Base-by-base conservation (phyloP, 192 early-diverging fungal species). In the Borealophlyctis nickersoniae region DNA sequence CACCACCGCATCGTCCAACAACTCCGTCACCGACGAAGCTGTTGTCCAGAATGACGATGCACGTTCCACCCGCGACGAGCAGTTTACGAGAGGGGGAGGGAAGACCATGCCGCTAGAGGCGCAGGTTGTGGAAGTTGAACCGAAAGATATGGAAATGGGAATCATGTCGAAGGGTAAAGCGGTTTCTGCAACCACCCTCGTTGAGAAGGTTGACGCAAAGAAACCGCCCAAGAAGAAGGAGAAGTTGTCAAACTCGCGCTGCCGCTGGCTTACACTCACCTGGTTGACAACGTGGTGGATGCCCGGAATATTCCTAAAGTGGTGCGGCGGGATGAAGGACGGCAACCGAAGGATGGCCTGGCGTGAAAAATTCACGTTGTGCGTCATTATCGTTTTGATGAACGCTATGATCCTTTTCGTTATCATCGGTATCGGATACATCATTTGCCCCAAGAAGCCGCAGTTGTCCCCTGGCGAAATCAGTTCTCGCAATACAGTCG, bases 331-430 rank as follows among this genome's bases (percentile, higher is more conserved):
- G 29, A 93, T 95, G 87, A 87, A 87, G 66, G 14, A 31, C 9
- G 77, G 74, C 24, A 93, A 96, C 71, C 84, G 92, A 58, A 90
- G 88, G 51, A 87, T 96, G 74, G 97, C 97, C 3, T 99, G 97
- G 97, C 84, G 97, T 56, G 97, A 99, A 69, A 98, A 99, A 73
- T 79, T 99, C 7, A 88, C 97, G 1, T 83, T 99, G 24, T 93
- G 91, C 67, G 58, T 95, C 63, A 69, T 98, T 52, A 94, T 99
- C 54, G 79, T 91, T 27, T 81, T 92, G 49, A 79, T 94, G 72
- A 94, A 90, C 22, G 77, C 66, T 16, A 71, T 88, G 67, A 86
- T 94, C 50, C 79, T 98, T 35, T 94, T 95, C 73, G 89, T 94
- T 67, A 91, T 85, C 58, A 60, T 84, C 23, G 83, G 77, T 19